phyloP scores from a whole-genome alignment of 768 basidiomycete species.

The Glaciozyma martinii region DNA sequence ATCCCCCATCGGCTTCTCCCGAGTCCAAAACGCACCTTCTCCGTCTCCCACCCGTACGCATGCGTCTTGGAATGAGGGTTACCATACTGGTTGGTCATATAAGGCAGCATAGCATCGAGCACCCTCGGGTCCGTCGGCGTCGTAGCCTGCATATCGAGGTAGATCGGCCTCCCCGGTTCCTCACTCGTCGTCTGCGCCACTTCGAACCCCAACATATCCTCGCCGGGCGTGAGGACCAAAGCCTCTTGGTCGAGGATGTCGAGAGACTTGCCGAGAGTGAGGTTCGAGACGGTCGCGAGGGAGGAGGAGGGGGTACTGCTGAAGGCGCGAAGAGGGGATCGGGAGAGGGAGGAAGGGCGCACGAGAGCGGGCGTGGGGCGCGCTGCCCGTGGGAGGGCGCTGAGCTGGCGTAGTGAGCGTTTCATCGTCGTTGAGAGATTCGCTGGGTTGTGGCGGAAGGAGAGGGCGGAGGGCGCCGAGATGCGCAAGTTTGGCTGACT shows the following conservation, averaged over 20 bases:
- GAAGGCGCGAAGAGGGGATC: not conserved
- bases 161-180: conserved; percentile 60
- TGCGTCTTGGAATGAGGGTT: conserved; percentile 98
- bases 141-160: conserved; percentile 94
- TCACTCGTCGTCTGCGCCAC: conserved; percentile 53
- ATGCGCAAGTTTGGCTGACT: too few relatives aligned
- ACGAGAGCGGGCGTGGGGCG: not conserved
- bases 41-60: conserved; percentile 99
- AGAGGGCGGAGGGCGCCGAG: not conserved
- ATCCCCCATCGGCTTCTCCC: too few relatives aligned
- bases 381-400: not conserved
- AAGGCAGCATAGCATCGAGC: conserved; percentile 92
- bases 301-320: not conserved
- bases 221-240: conserved; percentile 9
- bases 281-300: conserved; percentile 25
- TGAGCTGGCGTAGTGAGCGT: not conserved
- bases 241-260: conserved; percentile 5
- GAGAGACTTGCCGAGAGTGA: conserved; percentile 3
- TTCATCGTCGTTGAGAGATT: too few relatives aligned
- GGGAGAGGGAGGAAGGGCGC: not conserved
- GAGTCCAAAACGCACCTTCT: conserved; percentile 43
- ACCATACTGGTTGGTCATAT: conserved; percentile 86
- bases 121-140: conserved; percentile 96
- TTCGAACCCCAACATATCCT: conserved; percentile 81
- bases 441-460: not conserved